Base-by-base conservation (phyloP, 148 eudicot genomes). In the Polygonum maritimum region DNA sequence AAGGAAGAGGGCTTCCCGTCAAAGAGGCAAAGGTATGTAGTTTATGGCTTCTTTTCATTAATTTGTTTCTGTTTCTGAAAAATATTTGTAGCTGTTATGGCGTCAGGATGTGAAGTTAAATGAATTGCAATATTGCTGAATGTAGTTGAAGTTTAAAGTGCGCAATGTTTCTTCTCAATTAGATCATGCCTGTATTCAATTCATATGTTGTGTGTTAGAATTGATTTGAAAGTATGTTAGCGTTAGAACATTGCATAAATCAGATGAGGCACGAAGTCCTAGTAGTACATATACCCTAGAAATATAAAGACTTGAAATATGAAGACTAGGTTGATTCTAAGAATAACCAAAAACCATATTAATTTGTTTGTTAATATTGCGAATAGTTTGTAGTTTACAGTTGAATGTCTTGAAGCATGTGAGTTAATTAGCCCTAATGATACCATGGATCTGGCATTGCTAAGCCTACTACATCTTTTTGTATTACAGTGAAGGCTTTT, bases 401-500 rank as follows among this genome's bases (percentile, higher is more conserved):
- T 2, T 58, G 13, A 4, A 22, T 58, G 14, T 58, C 35, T 7
- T 57, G 7, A 19, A 6, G 6, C 33, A 57, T 1, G 16, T 22
- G 7, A 54, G 7, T 49, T 7, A 57, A 19, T 57, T 57, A 7
- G 12, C 31, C 11, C n/a, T 51, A 14, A 16, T 16, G 21, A 26
- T 67, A 14, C 3, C 21, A 16, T 36, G 14, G 71, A 67, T 67
- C 21, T 15, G 1, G 9, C 7, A 3, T 35, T 35, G 6, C 15
- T 67, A 19, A 65, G 5, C 9, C 35, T 65, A 33, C 15, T n/a
- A 0, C 9, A 0, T 1, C 7, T 35, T 36, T 3, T n/a, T 19
- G 7, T 11, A 62, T 31, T 81, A 67, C 91, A 89, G 93, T 89
- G 87, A 89, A 89, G 85, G 85, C 88, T 16, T 89, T 87, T 79